Conservation (phyloP, 31 red algal genomes). For the Porphyra umbilicalis region DNA sequence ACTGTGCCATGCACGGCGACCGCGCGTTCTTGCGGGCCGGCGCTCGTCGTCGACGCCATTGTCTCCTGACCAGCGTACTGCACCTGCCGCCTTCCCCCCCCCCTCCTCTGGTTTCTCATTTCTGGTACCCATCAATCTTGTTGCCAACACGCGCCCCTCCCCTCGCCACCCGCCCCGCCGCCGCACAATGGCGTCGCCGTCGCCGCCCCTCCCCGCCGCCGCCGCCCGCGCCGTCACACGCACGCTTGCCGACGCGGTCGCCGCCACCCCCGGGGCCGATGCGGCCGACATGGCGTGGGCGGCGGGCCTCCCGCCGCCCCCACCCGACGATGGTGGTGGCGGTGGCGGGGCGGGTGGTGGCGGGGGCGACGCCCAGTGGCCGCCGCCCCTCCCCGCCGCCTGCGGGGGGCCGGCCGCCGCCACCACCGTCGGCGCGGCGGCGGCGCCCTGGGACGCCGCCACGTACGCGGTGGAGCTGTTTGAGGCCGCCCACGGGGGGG, state of each 20-base stretch:
- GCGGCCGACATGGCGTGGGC: background rate
- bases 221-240: background rate
- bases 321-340: background rate
- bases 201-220: background rate
- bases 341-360: background rate
- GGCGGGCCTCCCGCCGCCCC: background rate
- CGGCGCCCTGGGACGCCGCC: background rate
- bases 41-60: background rate
- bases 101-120: background rate
- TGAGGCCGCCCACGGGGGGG: background rate
- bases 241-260: background rate
- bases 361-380: no score
- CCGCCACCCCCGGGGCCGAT: background rate
- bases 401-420: background rate
- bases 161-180: background rate
- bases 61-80: background rate
- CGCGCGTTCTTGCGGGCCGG: no score
- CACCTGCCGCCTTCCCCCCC: background rate
- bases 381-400: background rate
- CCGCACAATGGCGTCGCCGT: background rate
- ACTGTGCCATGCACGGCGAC: no score
- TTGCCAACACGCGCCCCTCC: background rate
- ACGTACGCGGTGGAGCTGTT: slow-evolving; percentile 1
- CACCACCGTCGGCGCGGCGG: background rate
- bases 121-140: background rate